Percentiles rank a stretch among this genome's conserved stretches.
These are phyloP conservation scores for Ogataea neopini DNA, from an alignment of 805 yeast species.

Conservation along the genomic window DNA sequence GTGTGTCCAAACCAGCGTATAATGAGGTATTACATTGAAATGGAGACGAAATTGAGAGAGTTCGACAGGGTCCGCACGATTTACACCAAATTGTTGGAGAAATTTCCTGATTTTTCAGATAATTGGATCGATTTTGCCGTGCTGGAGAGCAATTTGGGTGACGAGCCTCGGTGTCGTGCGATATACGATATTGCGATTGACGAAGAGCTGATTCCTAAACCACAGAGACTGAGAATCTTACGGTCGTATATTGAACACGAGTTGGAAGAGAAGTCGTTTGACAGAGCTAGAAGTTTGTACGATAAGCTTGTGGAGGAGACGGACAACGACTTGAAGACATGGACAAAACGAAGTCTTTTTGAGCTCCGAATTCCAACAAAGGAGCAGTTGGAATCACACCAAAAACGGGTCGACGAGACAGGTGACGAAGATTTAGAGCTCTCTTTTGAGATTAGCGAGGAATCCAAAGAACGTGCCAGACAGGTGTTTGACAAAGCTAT, in stretches of 20 bases:
- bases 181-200: conserved; percentile 54
- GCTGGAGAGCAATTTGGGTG: conserved; percentile 69
- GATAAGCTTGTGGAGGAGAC: conserved; percentile 39
- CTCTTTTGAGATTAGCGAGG: conserved; percentile 50
- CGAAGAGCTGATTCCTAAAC: conserved; percentile 18
- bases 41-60: conserved; percentile 71
- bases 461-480: conserved; percentile 48
- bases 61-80: conserved; percentile 77
- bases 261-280: conserved; percentile 59
- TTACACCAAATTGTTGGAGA: conserved; percentile 65
- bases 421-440: conserved; percentile 47
- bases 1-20: conserved; percentile 58
- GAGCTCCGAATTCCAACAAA: conserved; percentile 66
- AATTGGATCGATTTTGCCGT: conserved; percentile 67
- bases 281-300: conserved; percentile 53
- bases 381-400: conserved; percentile 45
- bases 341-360: conserved; percentile 71
- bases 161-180: conserved; percentile 64
- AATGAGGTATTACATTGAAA: conserved; percentile 60
- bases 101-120: conserved; percentile 39
- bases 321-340: conserved; percentile 39
- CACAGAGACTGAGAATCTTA: conserved; percentile 13
- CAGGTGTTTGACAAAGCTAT: conserved; percentile 57
- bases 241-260: conserved; percentile 54
- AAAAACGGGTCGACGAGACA: conserved; percentile 21